Base-by-base conservation (phyloP, 768 basidiomycete genomes). In the Suillus sp. region DNA sequence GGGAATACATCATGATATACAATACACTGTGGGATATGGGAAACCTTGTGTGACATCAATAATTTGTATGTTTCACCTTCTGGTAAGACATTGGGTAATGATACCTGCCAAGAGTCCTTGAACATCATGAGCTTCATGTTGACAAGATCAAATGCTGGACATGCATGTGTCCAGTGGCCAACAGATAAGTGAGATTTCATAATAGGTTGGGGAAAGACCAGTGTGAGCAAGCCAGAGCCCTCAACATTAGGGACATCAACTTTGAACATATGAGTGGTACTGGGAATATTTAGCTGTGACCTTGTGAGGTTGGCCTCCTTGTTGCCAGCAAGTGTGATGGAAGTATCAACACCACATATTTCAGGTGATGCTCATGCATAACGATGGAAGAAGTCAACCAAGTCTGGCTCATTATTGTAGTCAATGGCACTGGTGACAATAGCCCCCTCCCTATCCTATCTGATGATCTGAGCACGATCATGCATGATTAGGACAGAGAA, bases 321-420 rank as follows among this genome's bases (percentile, higher is more conserved):
- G 13, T 42, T 10, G 1, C 32, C 6, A 50, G 51, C 22, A n/a
- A n/a, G 43, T 4, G 0, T 45, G 25, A 75, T 70, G 0, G 75
- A 74, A 1, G 64, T 37, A 53, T 79, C 77, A 10, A 57, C 37
- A 3, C 75, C 76, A 7, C 69, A 61, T 30, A 63, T 47, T 0
- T 43, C 38, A 45, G 20, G 50, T 32, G 59, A 50, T 35, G 67
- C 62, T 25, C 62, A 65, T 10, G 65, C 61, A 61, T 67, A 77
- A 25, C 67, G 65, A 61, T 62, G 67, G 34, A 77, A 66, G 66
- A 76, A 78, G 3, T 65, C 58, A 20, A 62, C 45, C 2, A 62
- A n/a, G 4, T 48, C 16, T 11, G 71, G 58, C 6, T 67, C 6
- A 2, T 61, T 30, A 20, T 40, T 35, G 68, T 71, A 75, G 42